Percentiles rank a stretch among this genome's conserved stretches.
These are phyloP conservation scores for Trichopus zeylanicus DNA, from an alignment of 116 monocot species.

Conservation along the genomic window DNA sequence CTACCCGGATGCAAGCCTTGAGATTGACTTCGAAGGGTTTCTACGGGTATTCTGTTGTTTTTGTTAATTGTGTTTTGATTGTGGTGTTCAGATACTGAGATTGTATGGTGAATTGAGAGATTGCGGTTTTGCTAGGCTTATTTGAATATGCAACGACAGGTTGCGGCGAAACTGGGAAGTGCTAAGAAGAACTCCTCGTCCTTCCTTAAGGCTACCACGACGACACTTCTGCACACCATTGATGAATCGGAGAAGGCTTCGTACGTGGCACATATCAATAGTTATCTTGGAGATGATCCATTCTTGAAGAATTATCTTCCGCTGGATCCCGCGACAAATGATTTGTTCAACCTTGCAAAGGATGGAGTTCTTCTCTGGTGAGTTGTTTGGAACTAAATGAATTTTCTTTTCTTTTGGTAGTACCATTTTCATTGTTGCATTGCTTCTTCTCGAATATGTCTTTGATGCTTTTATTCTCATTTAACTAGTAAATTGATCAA, in stretches of 20 bases:
- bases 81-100: not conserved
- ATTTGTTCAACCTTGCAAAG: constrained; percentile 11
- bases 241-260: constrained; percentile 20
- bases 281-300: constrained; percentile 12
- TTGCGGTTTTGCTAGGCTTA: constrained; percentile 44
- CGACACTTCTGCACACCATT: constrained; percentile 7
- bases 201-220: constrained; percentile 49
- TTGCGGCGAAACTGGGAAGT: constrained; percentile 36
- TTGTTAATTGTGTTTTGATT: not conserved
- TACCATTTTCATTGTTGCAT: not conserved
- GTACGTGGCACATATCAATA: constrained; percentile 18
- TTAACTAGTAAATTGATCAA: constrained; percentile 89
- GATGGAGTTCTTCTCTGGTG: constrained; percentile 21
- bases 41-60: constrained; percentile 42
- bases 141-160: constrained; percentile 57
- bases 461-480: constrained; percentile 5
- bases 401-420: too few relatives aligned
- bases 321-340: constrained; percentile 3
- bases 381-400: not conserved
- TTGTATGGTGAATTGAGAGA: constrained; percentile 2
- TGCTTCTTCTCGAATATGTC: not conserved
- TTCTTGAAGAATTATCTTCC: constrained; percentile 15
- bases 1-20: constrained; percentile 41
- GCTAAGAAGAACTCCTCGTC: constrained; percentile 61
- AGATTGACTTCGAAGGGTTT: constrained; percentile 83